phyloP scores from a whole-genome alignment of 805 yeast species.

The Kockiozyma suomiensis region DNA sequence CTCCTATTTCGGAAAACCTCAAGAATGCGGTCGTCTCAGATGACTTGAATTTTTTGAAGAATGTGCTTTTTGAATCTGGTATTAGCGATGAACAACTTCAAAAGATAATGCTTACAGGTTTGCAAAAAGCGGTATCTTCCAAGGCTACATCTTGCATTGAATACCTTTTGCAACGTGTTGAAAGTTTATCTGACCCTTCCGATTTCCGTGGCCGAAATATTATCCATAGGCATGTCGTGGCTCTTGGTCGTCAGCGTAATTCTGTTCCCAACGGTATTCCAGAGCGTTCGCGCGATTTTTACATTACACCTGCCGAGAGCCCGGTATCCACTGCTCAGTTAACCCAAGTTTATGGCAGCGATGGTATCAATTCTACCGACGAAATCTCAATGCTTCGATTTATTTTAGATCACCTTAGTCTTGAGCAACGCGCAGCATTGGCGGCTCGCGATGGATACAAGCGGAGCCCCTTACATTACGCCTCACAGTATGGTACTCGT shows the following conservation, averaged over 20 bases:
- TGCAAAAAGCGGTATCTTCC: slow-evolving; percentile 66
- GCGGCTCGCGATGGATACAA: slow-evolving; percentile 71
- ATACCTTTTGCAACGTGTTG: slow-evolving; percentile 53
- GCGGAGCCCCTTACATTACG: slow-evolving; percentile 87
- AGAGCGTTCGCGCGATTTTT: slow-evolving; percentile 27
- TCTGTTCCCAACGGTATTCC: slow-evolving; percentile 8
- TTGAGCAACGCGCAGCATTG: slow-evolving; percentile 56
- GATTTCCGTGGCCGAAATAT: slow-evolving; percentile 84
- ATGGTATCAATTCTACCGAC: slow-evolving; percentile 62
- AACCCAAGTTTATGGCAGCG: slow-evolving; percentile 60
- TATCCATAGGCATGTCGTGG: slow-evolving; percentile 79
- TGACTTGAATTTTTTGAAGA: slow-evolving; percentile 28
- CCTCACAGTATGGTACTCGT: slow-evolving; percentile 81
- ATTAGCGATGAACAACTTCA: neutral
- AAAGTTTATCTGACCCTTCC: slow-evolving; percentile 59
- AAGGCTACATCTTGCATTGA: slow-evolving; percentile 62
- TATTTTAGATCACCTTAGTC: slow-evolving; percentile 59
- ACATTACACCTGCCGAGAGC: slow-evolving; percentile 53
- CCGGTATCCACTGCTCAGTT: slow-evolving; percentile 54
- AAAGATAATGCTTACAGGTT: slow-evolving; percentile 52
- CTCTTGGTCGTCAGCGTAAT: slow-evolving; percentile 54
- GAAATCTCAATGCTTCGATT: slow-evolving; percentile 61
- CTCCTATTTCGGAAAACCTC: slow-evolving; percentile 7
- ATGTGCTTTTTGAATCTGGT: slow-evolving; percentile 39
- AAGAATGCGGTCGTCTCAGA: slow-evolving; percentile 16